A percentile compares a stretch with the other conserved stretches of the same genome.
Evolutionary conservation across 1,284 basidiomycete species (phyloP).

Genomic region (Ustilago lituana): DNA sequence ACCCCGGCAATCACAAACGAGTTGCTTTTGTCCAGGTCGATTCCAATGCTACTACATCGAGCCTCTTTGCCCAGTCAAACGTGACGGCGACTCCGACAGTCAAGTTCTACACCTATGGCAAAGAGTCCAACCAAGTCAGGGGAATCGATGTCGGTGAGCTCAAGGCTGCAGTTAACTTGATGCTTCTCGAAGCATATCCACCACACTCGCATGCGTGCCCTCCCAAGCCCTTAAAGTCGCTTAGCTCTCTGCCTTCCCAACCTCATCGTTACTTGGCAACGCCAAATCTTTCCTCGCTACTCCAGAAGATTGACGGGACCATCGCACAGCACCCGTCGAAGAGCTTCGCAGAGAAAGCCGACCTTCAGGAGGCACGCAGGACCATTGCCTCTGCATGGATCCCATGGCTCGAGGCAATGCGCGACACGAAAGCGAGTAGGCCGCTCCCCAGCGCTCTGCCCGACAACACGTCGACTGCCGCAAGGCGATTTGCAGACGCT

Average conservation of each 20-base stretch:
- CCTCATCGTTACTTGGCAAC: constrained; percentile 80
- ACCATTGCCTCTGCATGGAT: constrained; percentile 70
- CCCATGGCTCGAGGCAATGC: constrained; percentile 34
- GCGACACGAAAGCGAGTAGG: constrained; percentile 2
- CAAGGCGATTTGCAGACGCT: constrained; percentile 6
- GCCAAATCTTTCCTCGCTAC: constrained; percentile 76
- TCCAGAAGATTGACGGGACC: constrained; percentile 75
- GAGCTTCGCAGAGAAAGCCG: constrained; percentile 51
- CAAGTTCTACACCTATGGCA: constrained; percentile 73
- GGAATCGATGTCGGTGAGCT: constrained; percentile 78
- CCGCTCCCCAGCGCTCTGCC: constrained; percentile 3
- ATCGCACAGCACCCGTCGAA: constrained; percentile 70
- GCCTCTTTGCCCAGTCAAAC: constrained; percentile 66
- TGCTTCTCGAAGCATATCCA: constrained; percentile 76
- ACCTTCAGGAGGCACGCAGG: constrained; percentile 61
- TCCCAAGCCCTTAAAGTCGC: constrained; percentile 72
- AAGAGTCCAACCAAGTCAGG: constrained; percentile 72
- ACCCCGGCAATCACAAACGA: constrained; percentile 28
- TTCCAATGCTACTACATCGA: constrained; percentile 48
- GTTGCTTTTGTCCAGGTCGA: constrained; percentile 65
- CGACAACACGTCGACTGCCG: constrained; percentile 1
- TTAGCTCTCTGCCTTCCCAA: constrained; percentile 72
- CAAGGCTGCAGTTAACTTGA: constrained; percentile 76
- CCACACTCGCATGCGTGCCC: constrained; percentile 78
- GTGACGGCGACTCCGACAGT: constrained; percentile 83